These are phyloP conservation scores for Scheffersomyces coipomensis DNA, from an alignment of 805 yeast species.

Conservation along the genomic window DNA sequence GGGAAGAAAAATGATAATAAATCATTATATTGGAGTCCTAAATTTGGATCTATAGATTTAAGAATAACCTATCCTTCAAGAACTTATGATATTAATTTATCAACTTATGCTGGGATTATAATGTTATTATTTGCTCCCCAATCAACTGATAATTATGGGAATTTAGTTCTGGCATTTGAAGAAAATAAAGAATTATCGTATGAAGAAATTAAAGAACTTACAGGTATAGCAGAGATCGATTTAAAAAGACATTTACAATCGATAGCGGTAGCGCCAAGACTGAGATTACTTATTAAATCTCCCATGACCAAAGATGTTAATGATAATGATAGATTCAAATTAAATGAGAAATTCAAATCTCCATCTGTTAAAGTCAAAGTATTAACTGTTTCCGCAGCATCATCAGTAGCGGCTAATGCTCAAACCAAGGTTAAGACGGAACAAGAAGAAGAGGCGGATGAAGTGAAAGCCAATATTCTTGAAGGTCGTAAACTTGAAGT, in stretches of 20 bases:
- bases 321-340: slow-evolving; percentile 58
- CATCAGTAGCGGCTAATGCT: slow-evolving; percentile 4
- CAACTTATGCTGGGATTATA: slow-evolving; percentile 78
- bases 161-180: slow-evolving; percentile 40
- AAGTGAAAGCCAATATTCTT: slow-evolving; percentile 55
- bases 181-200: slow-evolving; percentile 56
- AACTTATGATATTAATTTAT: slow-evolving; percentile 76
- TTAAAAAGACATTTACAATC: slow-evolving; percentile 77
- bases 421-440: slow-evolving; percentile 34
- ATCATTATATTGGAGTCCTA: slow-evolving; percentile 70
- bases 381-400: slow-evolving; percentile 52
- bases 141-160: slow-evolving; percentile 26
- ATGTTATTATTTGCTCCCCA: slow-evolving; percentile 64
- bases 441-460: slow-evolving; percentile 50
- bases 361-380: slow-evolving; percentile 72
- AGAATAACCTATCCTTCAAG: slow-evolving; percentile 65
- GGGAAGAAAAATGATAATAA: slow-evolving; percentile 41
- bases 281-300: slow-evolving; percentile 67
- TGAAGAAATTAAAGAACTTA: slow-evolving; percentile 59
- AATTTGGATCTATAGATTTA: slow-evolving; percentile 80
- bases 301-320: slow-evolving; percentile 76
- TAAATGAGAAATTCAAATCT: slow-evolving; percentile 69
- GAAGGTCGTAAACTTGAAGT: slow-evolving; percentile 66
- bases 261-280: slow-evolving; percentile 77
- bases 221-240: slow-evolving; percentile 73